Conservation (phyloP, 257 asterid genomes). For the Coffea canephora region DNA sequence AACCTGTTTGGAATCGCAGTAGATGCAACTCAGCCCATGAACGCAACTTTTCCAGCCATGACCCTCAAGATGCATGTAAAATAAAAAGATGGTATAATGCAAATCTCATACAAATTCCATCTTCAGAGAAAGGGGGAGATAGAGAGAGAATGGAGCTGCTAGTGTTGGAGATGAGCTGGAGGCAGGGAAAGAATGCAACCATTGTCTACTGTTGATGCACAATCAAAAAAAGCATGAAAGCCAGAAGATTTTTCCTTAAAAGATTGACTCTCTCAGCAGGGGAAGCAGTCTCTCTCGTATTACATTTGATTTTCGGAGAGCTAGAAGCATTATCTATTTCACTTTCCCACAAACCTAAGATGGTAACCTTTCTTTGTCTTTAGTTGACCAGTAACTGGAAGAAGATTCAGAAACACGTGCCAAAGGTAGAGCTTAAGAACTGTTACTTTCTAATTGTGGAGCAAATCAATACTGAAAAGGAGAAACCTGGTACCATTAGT, state of each 20-base stretch:
- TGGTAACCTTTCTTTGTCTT: not conserved
- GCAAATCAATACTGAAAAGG: not conserved
- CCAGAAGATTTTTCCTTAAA: not conserved
- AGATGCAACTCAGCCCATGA: not conserved
- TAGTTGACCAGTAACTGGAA: not conserved
- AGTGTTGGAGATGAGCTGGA: not conserved
- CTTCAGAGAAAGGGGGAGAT: not conserved
- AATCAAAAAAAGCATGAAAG: not conserved
- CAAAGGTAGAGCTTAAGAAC: not conserved
- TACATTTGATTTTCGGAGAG: too few species aligned
- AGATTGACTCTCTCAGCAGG: not conserved
- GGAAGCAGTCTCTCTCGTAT: too few species aligned
- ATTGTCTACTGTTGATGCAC: not conserved
- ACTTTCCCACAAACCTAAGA: not conserved
- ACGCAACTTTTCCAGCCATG: not conserved
- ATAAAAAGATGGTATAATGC: too few species aligned
- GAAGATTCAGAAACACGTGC: not conserved
- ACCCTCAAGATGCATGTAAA: not conserved
- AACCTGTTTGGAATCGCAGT: conserved; percentile 46
- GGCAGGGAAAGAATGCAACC: not conserved
- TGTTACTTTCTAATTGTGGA: not conserved
- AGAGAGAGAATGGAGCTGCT: not conserved
- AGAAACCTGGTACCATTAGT: conserved; percentile 55
- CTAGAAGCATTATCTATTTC: not conserved
- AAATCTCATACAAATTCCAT: not conserved